phyloP scores from a whole-genome alignment of 164 flowering plant genomes.

The Taxillus chinensis region DNA sequence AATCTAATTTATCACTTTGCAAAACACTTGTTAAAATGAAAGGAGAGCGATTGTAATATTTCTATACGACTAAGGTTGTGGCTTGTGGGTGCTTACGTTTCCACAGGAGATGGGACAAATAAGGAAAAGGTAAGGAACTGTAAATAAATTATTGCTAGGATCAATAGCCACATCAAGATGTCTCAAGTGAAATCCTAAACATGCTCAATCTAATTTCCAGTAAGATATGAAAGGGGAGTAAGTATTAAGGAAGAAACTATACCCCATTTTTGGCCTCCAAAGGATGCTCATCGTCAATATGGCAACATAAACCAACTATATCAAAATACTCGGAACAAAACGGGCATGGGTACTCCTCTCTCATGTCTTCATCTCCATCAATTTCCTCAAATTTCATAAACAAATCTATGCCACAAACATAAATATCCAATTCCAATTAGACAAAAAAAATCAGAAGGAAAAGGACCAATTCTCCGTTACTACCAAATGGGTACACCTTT shows the following conservation, averaged over 20 bases:
- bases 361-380: slow-evolving; percentile 65
- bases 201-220: background rate
- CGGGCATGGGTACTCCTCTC: slow-evolving; percentile 76
- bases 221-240: background rate
- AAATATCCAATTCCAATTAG: slow-evolving; percentile 3
- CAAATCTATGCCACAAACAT: slow-evolving; percentile 33
- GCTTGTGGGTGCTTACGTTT: too few species aligned
- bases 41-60: too few species aligned
- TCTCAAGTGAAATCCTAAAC: too few species aligned
- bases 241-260: slow-evolving; percentile 2
- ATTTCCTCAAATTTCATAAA: slow-evolving; percentile 66
- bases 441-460: background rate
- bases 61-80: too few species aligned
- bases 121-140: too few species aligned
- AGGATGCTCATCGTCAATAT: slow-evolving; percentile 88
- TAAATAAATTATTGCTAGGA: too few species aligned
- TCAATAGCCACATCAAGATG: too few species aligned
- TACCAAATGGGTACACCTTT: too few species aligned
- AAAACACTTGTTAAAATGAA: too few species aligned
- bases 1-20: too few species aligned
- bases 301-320: slow-evolving; percentile 75
- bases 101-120: too few species aligned
- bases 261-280: slow-evolving; percentile 77
- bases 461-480: background rate
- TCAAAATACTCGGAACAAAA: slow-evolving; percentile 76